Evolutionary conservation across 208 protist genomes (phyloP), one percentile per base, ranked within the genome.

Genomic region (Zelonia costaricensis): DNA sequence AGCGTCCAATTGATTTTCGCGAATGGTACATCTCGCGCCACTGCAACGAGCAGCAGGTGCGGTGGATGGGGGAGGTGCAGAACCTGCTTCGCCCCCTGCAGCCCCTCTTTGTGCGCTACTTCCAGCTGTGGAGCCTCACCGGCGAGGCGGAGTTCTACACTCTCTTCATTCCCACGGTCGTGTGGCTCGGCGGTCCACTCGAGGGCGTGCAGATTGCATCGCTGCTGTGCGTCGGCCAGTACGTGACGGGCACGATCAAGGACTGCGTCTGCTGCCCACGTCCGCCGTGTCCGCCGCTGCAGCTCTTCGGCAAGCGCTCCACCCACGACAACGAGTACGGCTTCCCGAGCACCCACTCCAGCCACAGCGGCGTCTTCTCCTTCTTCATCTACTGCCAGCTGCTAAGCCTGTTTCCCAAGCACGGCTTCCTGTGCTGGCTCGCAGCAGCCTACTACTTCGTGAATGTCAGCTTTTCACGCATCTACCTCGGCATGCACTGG

Each of bases 401-500:
- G 25, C 47, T 66, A 1, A 45, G 25, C 20, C 63, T 77, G 27
- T 79, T 84, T 28, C 85, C 85, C 5, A 22, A 44, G 0, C 54
- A 80, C 59, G 36, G 43, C 22, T 47, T 84, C 10, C 23, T 77
- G n/a, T 85, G 78, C 45, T 82, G 63, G 67, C 43, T 86, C n/a
- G 54, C 57, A 7, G 63, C 77, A 25, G 30, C 78, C 5, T 58
- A 51, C 46, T 87, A 65, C 67, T 69, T 74, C 10, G 23, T 76
- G 20, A 77, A 89, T 49, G 82, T 89, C 7, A 73, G 69, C 55
- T 66, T 83, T 35, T 89, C 82, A 10, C 71, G 85, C 25, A 47
- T 92, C 22, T 85, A 84, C 57, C 70, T 92, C 3, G 85, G 82
- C 36, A 88, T 92, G 81, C 85, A 92, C 62, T 92, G 85, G 82